Evolutionary conservation across 2,329 filamentous ascomycete genomes (phyloP).

Genomic region (Trichoderma pleuroti): DNA sequence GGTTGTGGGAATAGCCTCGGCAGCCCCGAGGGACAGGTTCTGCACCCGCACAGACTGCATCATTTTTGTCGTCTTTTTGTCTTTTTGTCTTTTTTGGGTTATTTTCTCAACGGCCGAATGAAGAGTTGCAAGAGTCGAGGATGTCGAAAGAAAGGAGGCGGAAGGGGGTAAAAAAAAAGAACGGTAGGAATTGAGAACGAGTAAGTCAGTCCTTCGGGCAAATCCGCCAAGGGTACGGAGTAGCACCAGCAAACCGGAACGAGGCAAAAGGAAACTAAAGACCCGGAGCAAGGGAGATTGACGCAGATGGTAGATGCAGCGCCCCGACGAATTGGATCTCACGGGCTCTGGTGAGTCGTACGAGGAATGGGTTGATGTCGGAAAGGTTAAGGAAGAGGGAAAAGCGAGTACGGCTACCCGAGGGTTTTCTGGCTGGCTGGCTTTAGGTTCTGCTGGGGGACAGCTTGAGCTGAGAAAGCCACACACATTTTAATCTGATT

Average conservation of each 20-base stretch:
- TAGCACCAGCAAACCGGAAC: neutral
- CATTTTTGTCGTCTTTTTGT: conserved; percentile 1
- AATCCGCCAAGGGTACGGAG: neutral
- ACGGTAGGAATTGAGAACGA: neutral
- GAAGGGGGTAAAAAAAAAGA: neutral
- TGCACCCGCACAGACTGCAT: conserved; percentile 17
- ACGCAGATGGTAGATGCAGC: neutral
- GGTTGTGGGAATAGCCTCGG: conserved; percentile 45
- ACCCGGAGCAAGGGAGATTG: neutral
- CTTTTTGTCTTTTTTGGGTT: neutral
- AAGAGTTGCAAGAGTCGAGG: neutral
- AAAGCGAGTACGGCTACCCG: conserved; percentile 15
- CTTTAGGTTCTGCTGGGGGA: neutral
- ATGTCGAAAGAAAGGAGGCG: neutral
- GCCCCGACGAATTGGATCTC: neutral
- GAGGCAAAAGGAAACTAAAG: neutral
- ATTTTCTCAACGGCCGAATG: neutral
- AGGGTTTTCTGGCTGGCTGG: conserved; percentile 11
- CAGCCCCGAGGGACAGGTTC: conserved; percentile 26
- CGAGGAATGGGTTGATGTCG: conserved; percentile 15
- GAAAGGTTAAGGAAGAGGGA: neutral
- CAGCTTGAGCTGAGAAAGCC: neutral
- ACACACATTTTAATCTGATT: neutral
- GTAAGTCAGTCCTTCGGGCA: neutral
- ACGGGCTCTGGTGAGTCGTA: conserved; percentile 4